Evolutionary conservation across 495 filamentous ascomycete genomes (phyloP), one percentile per base, ranked within the genome.

Genomic region (Xylaria palmicola): DNA sequence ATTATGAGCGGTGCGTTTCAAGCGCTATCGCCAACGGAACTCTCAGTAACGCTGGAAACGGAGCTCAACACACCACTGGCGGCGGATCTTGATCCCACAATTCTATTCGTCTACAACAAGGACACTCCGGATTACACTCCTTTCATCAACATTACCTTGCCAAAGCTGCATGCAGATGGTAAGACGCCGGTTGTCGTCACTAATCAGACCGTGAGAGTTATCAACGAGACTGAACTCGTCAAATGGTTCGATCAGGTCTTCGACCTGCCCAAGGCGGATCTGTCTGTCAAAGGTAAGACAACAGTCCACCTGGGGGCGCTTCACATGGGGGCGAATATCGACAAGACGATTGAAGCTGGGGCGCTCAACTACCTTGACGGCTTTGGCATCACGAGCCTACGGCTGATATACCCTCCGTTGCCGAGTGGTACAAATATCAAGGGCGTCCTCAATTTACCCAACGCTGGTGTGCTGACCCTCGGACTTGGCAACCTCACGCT

Each of bases 401-500:
- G 69, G 22, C 67, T 81, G n/a, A 36, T 76, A 8, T 58, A 75
- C 32, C 78, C 78, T 2, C 67, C 75, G 0, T 61, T 66, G 29
- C 65, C 65, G 0, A 72, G 81, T 37, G 79, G 80, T 13, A 65
- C 62, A 47, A 75, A 75, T 54, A 65, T 75, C 55, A 61, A 63
- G 49, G 73, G 73, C 9, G 26, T 71, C 53, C 54, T 77, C 4
- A 77, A 68, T 40, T 61, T 83, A 7, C 80, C 79, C 3, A 81
- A 83, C 58, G 72, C 73, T 39, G 79, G 75, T 20, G 69, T 78
- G 7, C 62, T 81, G 29, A 77, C 77, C 1, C 76, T 83, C 26
- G 76, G 74, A 0, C 63, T 83, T 60, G 80, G 79, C n/a, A 77
- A 80, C 62, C 68, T 80, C 17, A 76, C 78, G 0, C 65, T 82